Percentiles rank a stretch among this genome's conserved stretches.
Conservation (phyloP, 371 early-diverging fungal species). For the Mucor lusitanicus region DNA sequence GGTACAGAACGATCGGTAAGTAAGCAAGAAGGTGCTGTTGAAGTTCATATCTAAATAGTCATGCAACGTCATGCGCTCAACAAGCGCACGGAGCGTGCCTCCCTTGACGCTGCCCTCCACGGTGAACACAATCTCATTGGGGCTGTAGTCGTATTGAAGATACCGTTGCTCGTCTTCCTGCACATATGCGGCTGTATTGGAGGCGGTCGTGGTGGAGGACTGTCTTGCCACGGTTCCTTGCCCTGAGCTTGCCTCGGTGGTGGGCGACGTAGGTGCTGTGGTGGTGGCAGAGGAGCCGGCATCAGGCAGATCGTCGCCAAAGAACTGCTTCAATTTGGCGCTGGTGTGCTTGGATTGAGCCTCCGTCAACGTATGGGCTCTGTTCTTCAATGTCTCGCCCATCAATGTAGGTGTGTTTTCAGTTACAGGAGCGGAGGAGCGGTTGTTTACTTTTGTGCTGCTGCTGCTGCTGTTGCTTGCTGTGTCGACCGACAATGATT, state of each 20-base stretch:
- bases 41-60: slow-evolving; percentile 78
- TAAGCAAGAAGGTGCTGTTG: slow-evolving; percentile 83
- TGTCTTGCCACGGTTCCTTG: neutral
- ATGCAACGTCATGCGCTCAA: slow-evolving; percentile 88
- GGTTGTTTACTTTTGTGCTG: neutral
- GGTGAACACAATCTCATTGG: slow-evolving; percentile 76
- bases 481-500: neutral
- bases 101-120: slow-evolving; percentile 86
- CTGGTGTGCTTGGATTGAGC: slow-evolving; percentile 13
- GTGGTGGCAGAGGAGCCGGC: neutral
- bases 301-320: slow-evolving; percentile 59
- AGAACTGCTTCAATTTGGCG: slow-evolving; percentile 63
- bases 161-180: slow-evolving; percentile 27
- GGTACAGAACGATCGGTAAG: slow-evolving; percentile 87
- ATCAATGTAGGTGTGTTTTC: neutral
- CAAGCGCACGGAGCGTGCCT: slow-evolving; percentile 83
- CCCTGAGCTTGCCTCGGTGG: slow-evolving; percentile 16
- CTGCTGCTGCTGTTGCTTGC: neutral
- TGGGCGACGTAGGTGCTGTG: neutral
- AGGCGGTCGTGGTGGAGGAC: neutral
- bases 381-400: neutral
- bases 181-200: slow-evolving; percentile 2
- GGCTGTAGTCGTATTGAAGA: slow-evolving; percentile 40
- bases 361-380: slow-evolving; percentile 7
- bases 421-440: slow-evolving; percentile 17